Conservation (phyloP, 2,329 filamentous ascomycete species). For the Venturia effusa region DNA sequence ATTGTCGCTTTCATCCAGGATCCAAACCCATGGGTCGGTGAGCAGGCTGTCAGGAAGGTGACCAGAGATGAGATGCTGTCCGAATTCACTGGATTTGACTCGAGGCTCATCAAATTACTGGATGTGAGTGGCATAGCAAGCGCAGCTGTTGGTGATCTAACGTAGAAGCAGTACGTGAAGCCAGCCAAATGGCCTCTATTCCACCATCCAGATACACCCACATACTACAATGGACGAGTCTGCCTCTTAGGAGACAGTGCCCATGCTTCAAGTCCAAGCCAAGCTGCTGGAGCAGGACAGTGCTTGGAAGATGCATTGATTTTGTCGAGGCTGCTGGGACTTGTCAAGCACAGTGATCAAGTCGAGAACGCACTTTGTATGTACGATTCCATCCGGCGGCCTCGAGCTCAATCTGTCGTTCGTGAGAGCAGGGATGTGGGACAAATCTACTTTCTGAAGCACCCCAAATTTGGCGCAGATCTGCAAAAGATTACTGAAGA, state of each 20-base stretch:
- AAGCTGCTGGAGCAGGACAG: constrained; percentile 28
- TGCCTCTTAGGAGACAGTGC: constrained; percentile 29
- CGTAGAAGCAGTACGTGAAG: constrained; percentile 12
- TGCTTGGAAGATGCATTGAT: constrained; percentile 27
- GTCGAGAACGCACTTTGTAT: not conserved
- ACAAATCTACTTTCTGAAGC: constrained; percentile 15
- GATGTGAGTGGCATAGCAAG: constrained; percentile 19
- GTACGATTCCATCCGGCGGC: constrained; percentile 9
- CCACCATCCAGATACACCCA: constrained; percentile 38
- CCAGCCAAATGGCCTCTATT: constrained; percentile 46
- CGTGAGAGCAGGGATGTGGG: constrained; percentile 23
- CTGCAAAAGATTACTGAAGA: constrained; percentile 14
- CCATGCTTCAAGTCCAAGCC: constrained; percentile 27
- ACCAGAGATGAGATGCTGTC: constrained; percentile 16
- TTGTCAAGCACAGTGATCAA: not conserved
- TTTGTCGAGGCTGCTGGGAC: constrained; percentile 6
- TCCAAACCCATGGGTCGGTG: constrained; percentile 15
- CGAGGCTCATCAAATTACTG: constrained; percentile 4
- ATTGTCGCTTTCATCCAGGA: constrained; percentile 10
- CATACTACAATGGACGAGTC: constrained; percentile 29
- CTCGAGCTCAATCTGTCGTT: constrained; percentile 18
- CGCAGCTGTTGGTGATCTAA: constrained; percentile 13
- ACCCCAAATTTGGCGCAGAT: constrained; percentile 16
- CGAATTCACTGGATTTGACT: constrained; percentile 13
- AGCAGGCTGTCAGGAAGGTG: constrained; percentile 5